phyloP scores from a whole-genome alignment of 2,329 filamentous ascomycete genomes.

The Parastagonospora nodorum region DNA sequence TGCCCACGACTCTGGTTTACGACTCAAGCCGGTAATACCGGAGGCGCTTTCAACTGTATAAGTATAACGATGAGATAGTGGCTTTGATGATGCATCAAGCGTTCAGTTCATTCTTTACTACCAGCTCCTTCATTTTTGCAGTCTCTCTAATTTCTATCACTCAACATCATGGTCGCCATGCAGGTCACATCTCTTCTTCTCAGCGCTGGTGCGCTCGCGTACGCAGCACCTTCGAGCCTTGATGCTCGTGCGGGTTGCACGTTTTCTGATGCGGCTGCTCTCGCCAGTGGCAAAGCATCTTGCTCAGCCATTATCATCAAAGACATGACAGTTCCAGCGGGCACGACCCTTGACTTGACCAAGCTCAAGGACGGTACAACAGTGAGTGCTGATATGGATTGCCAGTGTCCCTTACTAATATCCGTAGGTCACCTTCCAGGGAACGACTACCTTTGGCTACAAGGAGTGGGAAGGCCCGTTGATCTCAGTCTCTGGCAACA shows the following conservation, averaged over 20 bases:
- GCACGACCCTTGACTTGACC: constrained; percentile 63
- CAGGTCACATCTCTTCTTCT: constrained; percentile 25
- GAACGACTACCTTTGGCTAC: constrained; percentile 70
- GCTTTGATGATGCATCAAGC: background rate
- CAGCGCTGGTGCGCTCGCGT: constrained; percentile 36
- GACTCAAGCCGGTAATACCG: background rate
- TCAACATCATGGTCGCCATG: constrained; percentile 27
- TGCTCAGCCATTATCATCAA: constrained; percentile 62
- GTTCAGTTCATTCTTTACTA: background rate
- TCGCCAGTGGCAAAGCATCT: constrained; percentile 54
- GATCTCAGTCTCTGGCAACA: constrained; percentile 62
- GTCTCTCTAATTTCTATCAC: constrained; percentile 6
- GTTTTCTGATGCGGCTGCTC: constrained; percentile 58
- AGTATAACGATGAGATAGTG: background rate
- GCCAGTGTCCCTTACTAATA: background rate
- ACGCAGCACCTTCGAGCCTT: constrained; percentile 37
- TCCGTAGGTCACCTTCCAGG: constrained; percentile 63
- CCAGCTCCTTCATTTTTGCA: constrained; percentile 6
- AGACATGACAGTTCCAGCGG: constrained; percentile 61
- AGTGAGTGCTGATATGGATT: constrained; percentile 24
- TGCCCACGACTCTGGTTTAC: constrained; percentile 4
- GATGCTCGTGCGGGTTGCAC: constrained; percentile 54
- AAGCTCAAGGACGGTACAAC: constrained; percentile 57
- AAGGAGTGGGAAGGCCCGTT: constrained; percentile 69
- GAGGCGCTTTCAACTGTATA: background rate